phyloP scores from a whole-genome alignment of 768 basidiomycete species.

The Tephrocybe sp. region DNA sequence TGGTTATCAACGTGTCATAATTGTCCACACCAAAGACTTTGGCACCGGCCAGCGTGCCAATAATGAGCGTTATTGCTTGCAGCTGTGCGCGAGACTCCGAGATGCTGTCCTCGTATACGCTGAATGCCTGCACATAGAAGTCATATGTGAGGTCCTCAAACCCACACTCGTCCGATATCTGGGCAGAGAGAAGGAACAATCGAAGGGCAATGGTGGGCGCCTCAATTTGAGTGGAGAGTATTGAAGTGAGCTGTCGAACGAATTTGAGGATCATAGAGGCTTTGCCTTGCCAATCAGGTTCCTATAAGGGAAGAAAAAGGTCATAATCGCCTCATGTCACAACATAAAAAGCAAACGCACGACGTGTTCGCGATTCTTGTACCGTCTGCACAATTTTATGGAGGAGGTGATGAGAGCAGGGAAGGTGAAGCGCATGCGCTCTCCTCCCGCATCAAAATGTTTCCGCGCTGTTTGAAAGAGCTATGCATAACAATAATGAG shows the following conservation, averaged over 20 bases:
- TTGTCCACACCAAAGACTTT: constrained; percentile 93
- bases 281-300: constrained; percentile 83
- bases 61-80: constrained; percentile 95
- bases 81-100: constrained; percentile 94
- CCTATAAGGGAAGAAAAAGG: constrained; percentile 40
- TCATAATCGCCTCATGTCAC: background rate
- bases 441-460: constrained; percentile 89
- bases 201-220: constrained; percentile 90
- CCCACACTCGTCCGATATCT: constrained; percentile 91
- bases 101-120: constrained; percentile 96
- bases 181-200: constrained; percentile 92
- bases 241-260: constrained; percentile 88
- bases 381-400: constrained; percentile 89
- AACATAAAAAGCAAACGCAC: constrained; percentile 32
- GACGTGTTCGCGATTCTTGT: constrained; percentile 77
- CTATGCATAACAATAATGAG: constrained; percentile 33
- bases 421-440: constrained; percentile 95
- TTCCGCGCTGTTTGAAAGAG: constrained; percentile 87
- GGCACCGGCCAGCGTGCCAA: constrained; percentile 84
- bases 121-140: constrained; percentile 96
- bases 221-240: constrained; percentile 91
- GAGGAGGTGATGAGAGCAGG: constrained; percentile 93
- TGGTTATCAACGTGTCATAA: constrained; percentile 96
- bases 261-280: constrained; percentile 92
- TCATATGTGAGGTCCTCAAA: constrained; percentile 98